Conservation (phyloP, 2,329 filamentous ascomycete genomes). For the Penicillium glabrum region DNA sequence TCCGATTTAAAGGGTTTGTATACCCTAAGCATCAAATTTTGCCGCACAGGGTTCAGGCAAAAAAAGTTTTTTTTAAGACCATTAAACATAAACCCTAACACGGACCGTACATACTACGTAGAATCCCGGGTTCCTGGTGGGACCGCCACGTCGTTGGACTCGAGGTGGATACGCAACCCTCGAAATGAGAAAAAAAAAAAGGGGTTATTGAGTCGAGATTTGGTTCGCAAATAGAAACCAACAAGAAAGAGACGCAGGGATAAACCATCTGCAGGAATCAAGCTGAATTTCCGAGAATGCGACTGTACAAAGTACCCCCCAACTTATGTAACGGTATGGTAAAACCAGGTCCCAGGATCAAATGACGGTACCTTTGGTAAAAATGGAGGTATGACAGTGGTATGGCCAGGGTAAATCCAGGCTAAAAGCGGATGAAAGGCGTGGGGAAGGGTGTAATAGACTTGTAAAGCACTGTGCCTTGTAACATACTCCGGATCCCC, state of each 20-base stretch:
- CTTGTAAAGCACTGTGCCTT: neutral
- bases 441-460: neutral
- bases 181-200: neutral
- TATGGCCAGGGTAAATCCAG: neutral
- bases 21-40: neutral
- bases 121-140: conserved; percentile 12
- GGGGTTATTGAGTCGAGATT: neutral
- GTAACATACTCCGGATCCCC: conserved; percentile 16
- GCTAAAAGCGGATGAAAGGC: neutral
- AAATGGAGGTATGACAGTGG: neutral
- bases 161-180: neutral
- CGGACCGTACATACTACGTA: conserved; percentile 4
- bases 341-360: neutral
- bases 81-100: conserved; percentile 13
- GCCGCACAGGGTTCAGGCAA: neutral
- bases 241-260: neutral
- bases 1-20: neutral
- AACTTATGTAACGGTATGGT: neutral
- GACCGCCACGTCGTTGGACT: conserved; percentile 11
- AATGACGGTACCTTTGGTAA: neutral
- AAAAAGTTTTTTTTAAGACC: neutral
- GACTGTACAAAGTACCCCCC: neutral
- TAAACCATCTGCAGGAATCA: neutral
- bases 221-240: neutral
- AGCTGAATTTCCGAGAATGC: neutral